A percentile compares a stretch with the other conserved stretches of the same genome.
phyloP scores from a whole-genome alignment of 768 basidiomycete species.

The Imleria badia region DNA sequence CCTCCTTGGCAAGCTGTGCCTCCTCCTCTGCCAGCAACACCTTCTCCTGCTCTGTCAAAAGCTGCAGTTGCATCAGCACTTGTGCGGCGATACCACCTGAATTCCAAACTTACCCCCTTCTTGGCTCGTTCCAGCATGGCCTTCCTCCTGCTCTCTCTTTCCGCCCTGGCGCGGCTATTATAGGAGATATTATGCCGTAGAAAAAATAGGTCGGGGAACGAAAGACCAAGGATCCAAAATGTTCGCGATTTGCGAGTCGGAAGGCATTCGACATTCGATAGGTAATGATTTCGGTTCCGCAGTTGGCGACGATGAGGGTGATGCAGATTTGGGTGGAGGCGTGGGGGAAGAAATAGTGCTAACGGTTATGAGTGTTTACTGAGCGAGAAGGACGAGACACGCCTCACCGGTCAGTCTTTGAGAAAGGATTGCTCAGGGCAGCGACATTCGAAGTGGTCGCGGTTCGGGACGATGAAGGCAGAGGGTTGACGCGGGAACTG shows the following conservation, averaged over 20 bases:
- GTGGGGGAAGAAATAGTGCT: conserved; percentile 39
- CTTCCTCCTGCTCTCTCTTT: conserved; percentile 66
- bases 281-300: conserved; percentile 19
- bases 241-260: conserved; percentile 38
- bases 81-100: background rate
- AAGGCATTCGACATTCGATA: conserved; percentile 25
- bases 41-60: conserved; percentile 67
- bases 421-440: conserved; percentile 38
- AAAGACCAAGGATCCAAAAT: conserved; percentile 45
- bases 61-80: conserved; percentile 31
- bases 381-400: conserved; percentile 23
- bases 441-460: conserved; percentile 11
- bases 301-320: background rate
- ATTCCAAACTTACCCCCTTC: conserved; percentile 60
- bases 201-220: conserved; percentile 67
- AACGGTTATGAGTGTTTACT: conserved; percentile 66
- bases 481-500: background rate
- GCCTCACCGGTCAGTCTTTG: conserved; percentile 64
- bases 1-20: conserved; percentile 37
- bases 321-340: conserved; percentile 21
- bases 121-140: conserved; percentile 71
- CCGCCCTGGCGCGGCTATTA: conserved; percentile 69
- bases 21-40: conserved; percentile 54
- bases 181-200: conserved; percentile 51
- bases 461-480: conserved; percentile 9